These are phyloP conservation scores for Magnaporthiopsis poae DNA, from an alignment of 2,329 filamentous ascomycete species.

Conservation along the genomic window DNA sequence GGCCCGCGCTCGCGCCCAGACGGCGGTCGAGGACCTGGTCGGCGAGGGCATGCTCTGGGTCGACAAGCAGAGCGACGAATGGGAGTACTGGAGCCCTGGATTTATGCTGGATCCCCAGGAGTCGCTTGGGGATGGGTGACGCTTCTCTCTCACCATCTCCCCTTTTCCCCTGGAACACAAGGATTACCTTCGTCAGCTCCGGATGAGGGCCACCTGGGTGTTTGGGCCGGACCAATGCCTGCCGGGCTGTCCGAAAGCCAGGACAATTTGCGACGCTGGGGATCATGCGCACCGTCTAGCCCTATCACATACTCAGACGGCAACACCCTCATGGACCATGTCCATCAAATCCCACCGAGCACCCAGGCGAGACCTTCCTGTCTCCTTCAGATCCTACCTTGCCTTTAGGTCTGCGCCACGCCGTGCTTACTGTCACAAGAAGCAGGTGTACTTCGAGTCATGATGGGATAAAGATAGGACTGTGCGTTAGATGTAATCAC, in stretches of 20 bases:
- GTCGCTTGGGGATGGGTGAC: not conserved
- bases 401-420: too few species aligned
- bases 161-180: not conserved
- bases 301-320: too few species aligned
- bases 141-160: too few species aligned
- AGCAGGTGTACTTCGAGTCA: too few species aligned
- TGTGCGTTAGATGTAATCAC: not conserved
- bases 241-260: too few species aligned
- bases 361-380: not conserved
- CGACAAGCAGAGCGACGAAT: constrained; percentile 73
- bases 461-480: not conserved
- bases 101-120: constrained; percentile 48
- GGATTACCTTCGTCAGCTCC: not conserved
- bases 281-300: too few species aligned
- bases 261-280: too few species aligned
- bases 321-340: too few species aligned
- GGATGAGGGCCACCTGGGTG: too few species aligned
- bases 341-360: not conserved
- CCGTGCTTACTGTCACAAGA: too few species aligned
- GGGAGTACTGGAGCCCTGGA: constrained; percentile 85
- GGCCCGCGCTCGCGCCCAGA: constrained; percentile 75
- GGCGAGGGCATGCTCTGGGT: constrained; percentile 89
- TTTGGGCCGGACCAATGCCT: too few species aligned
- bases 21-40: constrained; percentile 81
- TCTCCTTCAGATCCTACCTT: not conserved